Evolutionary conservation across 2,329 filamentous ascomycete genomes (phyloP).

Genomic region (Aspergillus caelatus): DNA sequence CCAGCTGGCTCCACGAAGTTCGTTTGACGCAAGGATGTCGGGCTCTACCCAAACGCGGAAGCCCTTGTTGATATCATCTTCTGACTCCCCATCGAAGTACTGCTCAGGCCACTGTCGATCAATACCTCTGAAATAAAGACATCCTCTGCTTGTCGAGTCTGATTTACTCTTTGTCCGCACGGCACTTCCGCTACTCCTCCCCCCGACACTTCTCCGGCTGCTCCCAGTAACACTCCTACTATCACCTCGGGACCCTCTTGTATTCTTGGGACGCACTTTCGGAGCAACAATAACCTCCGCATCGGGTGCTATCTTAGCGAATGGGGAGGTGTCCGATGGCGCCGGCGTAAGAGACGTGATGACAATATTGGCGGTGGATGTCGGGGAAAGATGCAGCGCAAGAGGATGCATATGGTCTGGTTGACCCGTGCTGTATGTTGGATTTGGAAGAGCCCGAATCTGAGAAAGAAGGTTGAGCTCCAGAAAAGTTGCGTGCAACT

Average conservation of each 20-base stretch:
- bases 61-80: constrained; percentile 57
- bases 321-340: constrained; percentile 68
- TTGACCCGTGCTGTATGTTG: constrained; percentile 61
- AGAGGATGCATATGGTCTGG: constrained; percentile 71
- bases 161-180: constrained; percentile 62
- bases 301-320: constrained; percentile 90
- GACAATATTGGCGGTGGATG: constrained; percentile 89
- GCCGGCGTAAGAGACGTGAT: constrained; percentile 81
- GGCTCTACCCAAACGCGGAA: constrained; percentile 84
- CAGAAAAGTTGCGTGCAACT: constrained; percentile 92
- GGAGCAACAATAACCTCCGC: constrained; percentile 97
- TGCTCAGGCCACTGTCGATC: constrained; percentile 70
- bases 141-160: constrained; percentile 59
- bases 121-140: constrained; percentile 77
- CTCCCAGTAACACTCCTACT: constrained; percentile 78
- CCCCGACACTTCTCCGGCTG: constrained; percentile 71
- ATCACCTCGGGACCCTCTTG: constrained; percentile 67
- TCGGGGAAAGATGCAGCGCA: constrained; percentile 90
- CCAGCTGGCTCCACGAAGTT: constrained; percentile 75
- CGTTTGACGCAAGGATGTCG: constrained; percentile 71
- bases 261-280: constrained; percentile 75
- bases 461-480: constrained; percentile 92
- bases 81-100: constrained; percentile 74
- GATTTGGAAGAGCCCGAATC: constrained; percentile 90
- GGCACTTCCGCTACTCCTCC: constrained; percentile 74